Evolutionary conservation across 1,139 yeast species (phyloP).

Genomic region (Taphrina betulina): DNA sequence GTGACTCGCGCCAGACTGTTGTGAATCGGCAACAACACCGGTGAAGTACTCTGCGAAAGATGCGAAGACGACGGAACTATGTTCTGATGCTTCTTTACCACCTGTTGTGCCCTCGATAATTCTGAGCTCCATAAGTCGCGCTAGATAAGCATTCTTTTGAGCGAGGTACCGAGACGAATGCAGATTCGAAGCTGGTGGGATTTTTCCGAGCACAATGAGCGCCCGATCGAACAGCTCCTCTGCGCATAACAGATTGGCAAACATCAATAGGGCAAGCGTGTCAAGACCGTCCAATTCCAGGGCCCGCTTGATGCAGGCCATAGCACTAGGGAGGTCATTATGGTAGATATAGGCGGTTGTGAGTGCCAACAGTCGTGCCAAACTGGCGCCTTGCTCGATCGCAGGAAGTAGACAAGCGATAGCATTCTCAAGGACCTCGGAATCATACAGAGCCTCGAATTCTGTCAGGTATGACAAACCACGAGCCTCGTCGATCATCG

Average conservation of each 20-base stretch:
- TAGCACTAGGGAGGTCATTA: constrained; percentile 2
- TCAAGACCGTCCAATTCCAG: not conserved
- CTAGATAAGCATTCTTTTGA: not conserved
- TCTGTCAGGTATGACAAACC: not conserved
- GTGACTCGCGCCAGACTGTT: not conserved
- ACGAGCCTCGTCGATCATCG: not conserved
- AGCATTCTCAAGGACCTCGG: not conserved
- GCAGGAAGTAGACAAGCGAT: not conserved
- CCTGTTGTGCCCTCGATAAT: not conserved
- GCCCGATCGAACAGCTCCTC: constrained; percentile 27
- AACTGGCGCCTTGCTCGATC: not conserved
- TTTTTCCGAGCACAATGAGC: not conserved
- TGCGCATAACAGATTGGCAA: constrained; percentile 15
- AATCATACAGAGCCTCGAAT: not conserved
- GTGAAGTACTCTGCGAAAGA: not conserved
- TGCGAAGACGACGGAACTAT: not conserved
- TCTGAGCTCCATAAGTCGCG: not conserved
- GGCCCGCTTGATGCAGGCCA: constrained; percentile 2
- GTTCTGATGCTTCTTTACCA: constrained; percentile 1
- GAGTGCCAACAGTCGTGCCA: not conserved
- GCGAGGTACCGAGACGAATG: not conserved
- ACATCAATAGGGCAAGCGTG: not conserved
- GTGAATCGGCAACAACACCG: not conserved
- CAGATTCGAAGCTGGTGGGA: not conserved
- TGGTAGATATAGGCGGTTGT: constrained; percentile 1